Percentiles rank a stretch among this genome's conserved stretches.
Conservation (phyloP, 1,284 basidiomycete species). For the Apiotrichum sp. region DNA sequence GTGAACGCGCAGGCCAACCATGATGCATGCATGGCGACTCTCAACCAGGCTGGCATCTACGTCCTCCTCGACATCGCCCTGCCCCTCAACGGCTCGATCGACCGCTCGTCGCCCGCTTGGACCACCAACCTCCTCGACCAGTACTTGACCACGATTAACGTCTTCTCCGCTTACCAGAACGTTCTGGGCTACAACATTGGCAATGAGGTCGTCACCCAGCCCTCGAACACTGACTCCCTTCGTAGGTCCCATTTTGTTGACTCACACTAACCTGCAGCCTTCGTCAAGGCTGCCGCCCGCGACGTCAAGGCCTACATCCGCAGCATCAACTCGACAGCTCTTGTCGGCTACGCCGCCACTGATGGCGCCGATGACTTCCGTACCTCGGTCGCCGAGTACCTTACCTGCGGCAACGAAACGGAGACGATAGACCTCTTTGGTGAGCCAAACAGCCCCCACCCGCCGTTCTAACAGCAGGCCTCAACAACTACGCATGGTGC, state of each 20-base stretch:
- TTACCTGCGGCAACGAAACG: conserved; percentile 69
- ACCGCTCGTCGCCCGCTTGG: conserved; percentile 71
- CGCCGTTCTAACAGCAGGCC: conserved; percentile 17
- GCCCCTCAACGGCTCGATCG: conserved; percentile 78
- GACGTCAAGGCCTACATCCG: conserved; percentile 77
- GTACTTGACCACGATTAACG: conserved; percentile 70
- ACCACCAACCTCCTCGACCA: conserved; percentile 71
- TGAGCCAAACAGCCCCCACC: conserved; percentile 32
- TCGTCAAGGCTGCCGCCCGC: conserved; percentile 83
- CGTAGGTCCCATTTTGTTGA: conserved; percentile 32
- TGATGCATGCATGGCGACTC: conserved; percentile 72
- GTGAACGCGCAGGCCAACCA: conserved; percentile 77
- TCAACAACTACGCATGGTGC: conserved; percentile 62
- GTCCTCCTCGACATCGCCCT: conserved; percentile 81
- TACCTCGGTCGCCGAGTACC: conserved; percentile 66
- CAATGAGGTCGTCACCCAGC: conserved; percentile 70
- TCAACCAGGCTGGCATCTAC: conserved; percentile 77
- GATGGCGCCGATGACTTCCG: conserved; percentile 65
- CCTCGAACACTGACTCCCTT: conserved; percentile 59
- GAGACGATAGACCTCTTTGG: conserved; percentile 78
- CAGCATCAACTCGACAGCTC: conserved; percentile 60
- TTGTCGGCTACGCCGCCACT: conserved; percentile 81
- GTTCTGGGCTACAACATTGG: conserved; percentile 76
- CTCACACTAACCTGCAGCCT: conserved; percentile 48
- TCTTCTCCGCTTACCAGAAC: conserved; percentile 75